Conservation (phyloP, 805 yeast species). For the Kluyveromyces nonfermentans region DNA sequence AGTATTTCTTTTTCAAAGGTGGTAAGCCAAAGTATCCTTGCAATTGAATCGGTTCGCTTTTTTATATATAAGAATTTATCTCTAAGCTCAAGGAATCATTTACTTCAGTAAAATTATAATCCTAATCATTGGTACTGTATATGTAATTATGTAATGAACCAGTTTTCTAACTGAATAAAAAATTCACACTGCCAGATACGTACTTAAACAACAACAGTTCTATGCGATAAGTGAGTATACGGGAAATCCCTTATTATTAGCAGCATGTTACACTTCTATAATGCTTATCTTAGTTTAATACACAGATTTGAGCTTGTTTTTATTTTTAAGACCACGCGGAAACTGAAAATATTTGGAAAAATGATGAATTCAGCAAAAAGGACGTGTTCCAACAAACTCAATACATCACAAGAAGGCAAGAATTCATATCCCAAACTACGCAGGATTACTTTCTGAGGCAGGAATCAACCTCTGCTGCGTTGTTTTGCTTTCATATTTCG, state of each 20-base stretch:
- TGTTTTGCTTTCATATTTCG: background rate
- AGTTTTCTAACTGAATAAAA: too few species aligned
- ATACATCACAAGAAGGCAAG: background rate
- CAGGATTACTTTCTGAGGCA: background rate
- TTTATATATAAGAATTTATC: too few species aligned
- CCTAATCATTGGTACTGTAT: too few species aligned
- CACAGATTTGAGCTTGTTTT: background rate
- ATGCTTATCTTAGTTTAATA: too few species aligned
- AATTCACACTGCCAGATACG: too few species aligned
- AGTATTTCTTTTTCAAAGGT: conserved; percentile 34
- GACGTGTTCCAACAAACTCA: background rate
- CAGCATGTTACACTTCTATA: too few species aligned
- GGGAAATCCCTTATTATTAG: too few species aligned
- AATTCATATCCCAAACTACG: background rate
- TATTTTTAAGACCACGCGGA: background rate
- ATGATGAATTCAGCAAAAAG: background rate
- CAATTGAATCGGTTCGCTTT: conserved; percentile 12
- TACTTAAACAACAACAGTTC: too few species aligned
- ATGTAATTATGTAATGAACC: too few species aligned
- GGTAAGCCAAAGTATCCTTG: conserved; percentile 31
- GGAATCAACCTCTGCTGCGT: background rate
- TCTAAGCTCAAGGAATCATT: background rate
- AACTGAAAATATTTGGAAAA: background rate
- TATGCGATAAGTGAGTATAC: too few species aligned
- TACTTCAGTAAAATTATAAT: too few species aligned